Conservation (phyloP, 495 filamentous ascomycete genomes). For the Aspergillus mulundensis region DNA sequence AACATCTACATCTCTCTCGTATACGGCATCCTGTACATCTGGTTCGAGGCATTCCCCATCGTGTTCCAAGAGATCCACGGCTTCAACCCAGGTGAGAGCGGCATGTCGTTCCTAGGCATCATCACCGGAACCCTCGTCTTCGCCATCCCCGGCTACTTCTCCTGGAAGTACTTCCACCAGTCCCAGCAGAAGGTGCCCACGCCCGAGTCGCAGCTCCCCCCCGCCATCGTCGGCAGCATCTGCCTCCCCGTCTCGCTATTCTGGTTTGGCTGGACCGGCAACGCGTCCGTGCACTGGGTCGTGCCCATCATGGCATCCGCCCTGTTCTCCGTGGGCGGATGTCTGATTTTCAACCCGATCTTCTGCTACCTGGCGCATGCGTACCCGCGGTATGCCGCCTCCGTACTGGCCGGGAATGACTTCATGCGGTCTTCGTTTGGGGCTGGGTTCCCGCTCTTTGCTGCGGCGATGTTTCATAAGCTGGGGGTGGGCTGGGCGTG, state of each 20-base stretch:
- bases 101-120: slow-evolving; percentile 59
- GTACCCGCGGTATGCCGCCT: slow-evolving; percentile 42
- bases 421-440: background rate
- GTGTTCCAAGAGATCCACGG: slow-evolving; percentile 60
- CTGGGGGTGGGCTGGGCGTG: background rate
- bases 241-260: slow-evolving; percentile 44
- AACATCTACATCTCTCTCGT: slow-evolving; percentile 59
- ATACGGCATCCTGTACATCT: slow-evolving; percentile 66
- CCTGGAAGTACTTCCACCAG: background rate
- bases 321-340: background rate
- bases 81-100: slow-evolving; percentile 57
- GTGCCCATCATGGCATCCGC: slow-evolving; percentile 55
- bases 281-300: slow-evolving; percentile 48
- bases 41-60: slow-evolving; percentile 71
- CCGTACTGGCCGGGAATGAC: slow-evolving; percentile 45
- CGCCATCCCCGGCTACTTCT: slow-evolving; percentile 36
- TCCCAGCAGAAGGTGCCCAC: background rate
- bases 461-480: background rate
- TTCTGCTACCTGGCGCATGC: slow-evolving; percentile 42
- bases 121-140: slow-evolving; percentile 35
- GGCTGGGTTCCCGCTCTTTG: background rate
- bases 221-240: slow-evolving; percentile 24
- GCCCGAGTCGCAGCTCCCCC: background rate
- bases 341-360: slow-evolving; percentile 22
- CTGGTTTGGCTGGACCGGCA: slow-evolving; percentile 56